Conservation (phyloP, 164 flowering plant species). For the Tinospora cordifolia region DNA sequence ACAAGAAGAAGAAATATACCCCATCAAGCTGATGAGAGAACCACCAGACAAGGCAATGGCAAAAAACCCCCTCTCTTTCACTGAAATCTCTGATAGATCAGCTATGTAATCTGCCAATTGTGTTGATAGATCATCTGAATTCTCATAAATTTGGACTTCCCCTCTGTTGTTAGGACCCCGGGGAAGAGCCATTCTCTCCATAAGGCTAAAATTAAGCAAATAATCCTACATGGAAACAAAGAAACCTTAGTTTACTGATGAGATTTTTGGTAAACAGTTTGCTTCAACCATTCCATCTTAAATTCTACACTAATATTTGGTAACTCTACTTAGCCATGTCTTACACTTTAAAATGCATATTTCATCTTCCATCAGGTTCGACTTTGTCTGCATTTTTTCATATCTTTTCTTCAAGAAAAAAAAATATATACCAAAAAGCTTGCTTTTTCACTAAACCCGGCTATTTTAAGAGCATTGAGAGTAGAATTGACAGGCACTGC, state of each 20-base stretch:
- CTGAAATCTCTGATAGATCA: conserved; percentile 64
- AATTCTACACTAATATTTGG: conserved; percentile 1
- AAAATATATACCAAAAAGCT: too few relatives aligned
- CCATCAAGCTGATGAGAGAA: conserved; percentile 75
- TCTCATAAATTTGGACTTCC: conserved; percentile 63
- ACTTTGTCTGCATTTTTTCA: too few relatives aligned
- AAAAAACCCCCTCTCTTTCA: conserved; percentile 80
- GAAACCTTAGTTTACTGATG: background rate
- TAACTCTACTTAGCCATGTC: background rate
- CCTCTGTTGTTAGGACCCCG: conserved; percentile 39
- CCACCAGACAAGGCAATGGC: conserved; percentile 89
- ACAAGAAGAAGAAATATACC: conserved; percentile 44
- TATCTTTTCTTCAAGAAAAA: too few relatives aligned
- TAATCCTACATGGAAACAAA: background rate
- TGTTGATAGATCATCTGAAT: conserved; percentile 57
- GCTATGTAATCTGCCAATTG: conserved; percentile 78
- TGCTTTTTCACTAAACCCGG: too few relatives aligned
- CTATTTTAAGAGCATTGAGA: too few relatives aligned
- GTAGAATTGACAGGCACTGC: too few relatives aligned
- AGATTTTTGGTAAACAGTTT: too few relatives aligned
- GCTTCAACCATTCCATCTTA: background rate
- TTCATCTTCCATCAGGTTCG: too few relatives aligned
- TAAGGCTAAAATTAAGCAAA: background rate
- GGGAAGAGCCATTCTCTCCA: conserved; percentile 40
- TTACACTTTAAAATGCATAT: too few relatives aligned